These are phyloP conservation scores for Nasturtium officinale DNA, from an alignment of 345 rosid genomes.

Conservation along the genomic window DNA sequence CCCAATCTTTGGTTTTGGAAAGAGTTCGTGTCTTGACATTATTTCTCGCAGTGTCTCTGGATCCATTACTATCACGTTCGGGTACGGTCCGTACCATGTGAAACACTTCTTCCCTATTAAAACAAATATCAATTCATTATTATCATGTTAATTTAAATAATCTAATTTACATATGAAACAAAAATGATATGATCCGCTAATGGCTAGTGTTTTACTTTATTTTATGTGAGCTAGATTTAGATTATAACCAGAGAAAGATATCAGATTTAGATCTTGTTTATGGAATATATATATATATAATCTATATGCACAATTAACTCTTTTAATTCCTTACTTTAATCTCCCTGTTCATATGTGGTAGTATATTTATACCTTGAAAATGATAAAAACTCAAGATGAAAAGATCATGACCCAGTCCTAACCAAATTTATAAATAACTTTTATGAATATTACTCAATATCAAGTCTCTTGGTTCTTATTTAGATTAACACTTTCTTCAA, in stretches of 20 bases:
- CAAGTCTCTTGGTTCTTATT: neutral
- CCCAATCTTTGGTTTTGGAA: slow-evolving; percentile 44
- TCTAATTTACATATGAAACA: slow-evolving; percentile 19
- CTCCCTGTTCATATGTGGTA: neutral
- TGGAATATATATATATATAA: neutral
- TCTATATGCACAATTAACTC: neutral
- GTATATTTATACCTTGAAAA: neutral
- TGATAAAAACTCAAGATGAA: slow-evolving; percentile 1
- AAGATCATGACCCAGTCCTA: slow-evolving; percentile 20
- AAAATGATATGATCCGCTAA: slow-evolving; percentile 1
- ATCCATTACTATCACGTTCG: slow-evolving; percentile 48
- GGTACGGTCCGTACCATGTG: slow-evolving; percentile 51
- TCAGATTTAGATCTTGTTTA: slow-evolving; percentile 37
- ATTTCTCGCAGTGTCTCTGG: slow-evolving; percentile 50
- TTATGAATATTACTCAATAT: slow-evolving; percentile 10
- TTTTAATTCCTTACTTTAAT: slow-evolving; percentile 8
- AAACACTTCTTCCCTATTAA: slow-evolving; percentile 48
- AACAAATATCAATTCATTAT: neutral
- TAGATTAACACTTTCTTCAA: slow-evolving; percentile 17
- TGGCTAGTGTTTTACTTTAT: slow-evolving; percentile 1
- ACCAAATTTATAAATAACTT: neutral
- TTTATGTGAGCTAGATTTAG: slow-evolving; percentile 1
- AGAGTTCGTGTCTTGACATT: slow-evolving; percentile 44
- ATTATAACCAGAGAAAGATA: neutral
- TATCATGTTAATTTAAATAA: slow-evolving; percentile 1